Percentiles rank a stretch among this genome's conserved stretches.
These are phyloP conservation scores for Paecilomyces sp. DNA, from an alignment of 2,329 filamentous ascomycete species.

Conservation along the genomic window DNA sequence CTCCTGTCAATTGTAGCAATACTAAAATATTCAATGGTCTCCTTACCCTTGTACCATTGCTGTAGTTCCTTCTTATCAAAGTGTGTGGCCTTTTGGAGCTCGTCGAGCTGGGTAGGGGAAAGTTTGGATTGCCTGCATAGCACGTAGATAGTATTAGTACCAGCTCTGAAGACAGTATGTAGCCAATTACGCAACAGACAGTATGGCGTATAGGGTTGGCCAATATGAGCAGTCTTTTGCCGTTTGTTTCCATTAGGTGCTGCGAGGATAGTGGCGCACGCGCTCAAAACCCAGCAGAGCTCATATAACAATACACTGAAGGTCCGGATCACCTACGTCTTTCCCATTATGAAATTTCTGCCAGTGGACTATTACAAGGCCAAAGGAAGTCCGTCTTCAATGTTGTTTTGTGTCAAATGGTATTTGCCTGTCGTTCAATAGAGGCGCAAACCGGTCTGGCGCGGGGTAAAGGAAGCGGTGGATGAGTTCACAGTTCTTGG, in stretches of 20 bases:
- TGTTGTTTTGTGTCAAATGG: not conserved
- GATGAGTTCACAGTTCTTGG: not conserved
- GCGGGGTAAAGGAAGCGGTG: not conserved
- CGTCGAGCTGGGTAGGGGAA: conserved; percentile 87
- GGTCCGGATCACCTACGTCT: not conserved
- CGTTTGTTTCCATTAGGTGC: not conserved
- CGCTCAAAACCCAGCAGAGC: not conserved
- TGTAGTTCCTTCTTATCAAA: conserved; percentile 99
- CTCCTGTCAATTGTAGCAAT: not conserved
- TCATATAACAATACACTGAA: not conserved
- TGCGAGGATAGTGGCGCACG: not conserved
- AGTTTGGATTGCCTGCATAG: conserved; percentile 85
- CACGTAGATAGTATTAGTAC: not conserved
- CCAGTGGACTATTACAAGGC: not conserved
- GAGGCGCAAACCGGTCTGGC: not conserved
- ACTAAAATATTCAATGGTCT: not conserved
- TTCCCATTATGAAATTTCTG: not conserved
- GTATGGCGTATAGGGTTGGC: not conserved
- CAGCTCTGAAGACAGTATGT: not conserved
- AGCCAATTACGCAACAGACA: too few species aligned
- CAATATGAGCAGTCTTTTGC: not conserved
- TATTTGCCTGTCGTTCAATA: not conserved
- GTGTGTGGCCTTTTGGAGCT: conserved; percentile 93
- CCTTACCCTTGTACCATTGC: conserved; percentile 98
- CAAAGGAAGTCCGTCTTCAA: not conserved